phyloP scores from a whole-genome alignment of 345 rosid species.

The Leavenworthia alabamica region DNA sequence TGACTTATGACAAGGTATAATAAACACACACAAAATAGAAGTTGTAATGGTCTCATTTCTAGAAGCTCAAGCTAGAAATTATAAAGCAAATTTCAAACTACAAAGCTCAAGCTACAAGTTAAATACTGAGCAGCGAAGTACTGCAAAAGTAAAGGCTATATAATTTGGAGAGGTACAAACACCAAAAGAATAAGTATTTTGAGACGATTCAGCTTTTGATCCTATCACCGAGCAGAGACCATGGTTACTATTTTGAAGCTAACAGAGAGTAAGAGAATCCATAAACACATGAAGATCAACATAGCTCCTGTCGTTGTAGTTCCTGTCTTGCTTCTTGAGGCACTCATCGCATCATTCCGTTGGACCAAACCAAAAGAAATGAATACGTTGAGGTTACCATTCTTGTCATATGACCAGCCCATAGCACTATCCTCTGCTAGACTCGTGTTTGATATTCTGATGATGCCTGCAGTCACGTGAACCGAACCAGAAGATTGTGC shows the following conservation, averaged over 20 bases:
- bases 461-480: slow-evolving; percentile 84
- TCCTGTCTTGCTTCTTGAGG: slow-evolving; percentile 31
- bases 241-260: slow-evolving; percentile 55
- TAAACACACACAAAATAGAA: too few species aligned
- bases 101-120: too few species aligned
- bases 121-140: slow-evolving; percentile 25
- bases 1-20: too few species aligned
- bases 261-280: slow-evolving; percentile 57
- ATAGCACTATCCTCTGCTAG: slow-evolving; percentile 25
- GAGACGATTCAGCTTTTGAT: slow-evolving; percentile 1
- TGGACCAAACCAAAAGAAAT: slow-evolving; percentile 51
- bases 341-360: slow-evolving; percentile 6
- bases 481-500: slow-evolving; percentile 73
- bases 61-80: too few species aligned
- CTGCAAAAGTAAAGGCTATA: slow-evolving; percentile 24
- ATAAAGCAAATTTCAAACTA: slow-evolving; percentile 6
- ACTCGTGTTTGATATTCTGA: slow-evolving; percentile 55
- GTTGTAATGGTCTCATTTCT: too few species aligned
- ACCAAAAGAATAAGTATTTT: background rate
- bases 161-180: too few species aligned
- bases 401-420: slow-evolving; percentile 68
- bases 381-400: slow-evolving; percentile 52
- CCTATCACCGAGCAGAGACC: slow-evolving; percentile 47
- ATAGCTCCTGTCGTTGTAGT: slow-evolving; percentile 42
- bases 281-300: slow-evolving; percentile 50